These are phyloP conservation scores for Holtermanniella nyarrowii DNA, from an alignment of 768 basidiomycete species.

Conservation along the genomic window DNA sequence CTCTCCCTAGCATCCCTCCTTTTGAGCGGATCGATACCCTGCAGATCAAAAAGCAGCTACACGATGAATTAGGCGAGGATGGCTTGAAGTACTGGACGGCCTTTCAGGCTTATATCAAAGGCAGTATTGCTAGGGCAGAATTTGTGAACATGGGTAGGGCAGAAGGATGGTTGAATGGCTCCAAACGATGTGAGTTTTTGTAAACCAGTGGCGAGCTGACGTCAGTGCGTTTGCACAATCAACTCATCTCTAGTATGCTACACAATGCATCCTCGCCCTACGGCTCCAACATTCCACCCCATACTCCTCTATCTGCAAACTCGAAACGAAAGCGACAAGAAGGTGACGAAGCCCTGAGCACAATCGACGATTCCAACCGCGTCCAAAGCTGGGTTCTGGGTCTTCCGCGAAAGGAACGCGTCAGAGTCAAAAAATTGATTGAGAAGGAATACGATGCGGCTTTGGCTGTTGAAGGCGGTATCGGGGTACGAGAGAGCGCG, in stretches of 20 bases:
- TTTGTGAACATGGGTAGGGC: conserved; percentile 19
- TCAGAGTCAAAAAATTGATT: not conserved
- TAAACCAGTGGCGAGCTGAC: not conserved
- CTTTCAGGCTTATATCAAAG: conserved; percentile 31
- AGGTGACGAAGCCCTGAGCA: conserved; percentile 18
- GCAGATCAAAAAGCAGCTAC: conserved; percentile 33
- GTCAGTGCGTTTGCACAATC: conserved; percentile 26
- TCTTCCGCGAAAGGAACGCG: not conserved
- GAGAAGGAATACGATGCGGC: not conserved
- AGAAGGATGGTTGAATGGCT: conserved; percentile 24
- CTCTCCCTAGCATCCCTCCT: conserved; percentile 5
- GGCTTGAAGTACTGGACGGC: conserved; percentile 37
- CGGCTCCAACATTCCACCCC: conserved; percentile 2
- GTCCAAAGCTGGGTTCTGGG: conserved; percentile 22
- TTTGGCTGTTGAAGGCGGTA: not conserved
- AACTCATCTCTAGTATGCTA: conserved; percentile 23
- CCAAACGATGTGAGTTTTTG: conserved; percentile 16
- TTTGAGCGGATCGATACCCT: conserved; percentile 21
- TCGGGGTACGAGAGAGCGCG: conserved; percentile 15
- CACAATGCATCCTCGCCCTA: conserved; percentile 21
- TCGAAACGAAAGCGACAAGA: conserved; percentile 17
- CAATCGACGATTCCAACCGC: conserved; percentile 17
- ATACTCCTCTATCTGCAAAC: not conserved
- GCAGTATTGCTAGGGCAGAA: conserved; percentile 24
- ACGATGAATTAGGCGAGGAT: conserved; percentile 32